Base-by-base conservation (phyloP, 257 asterid species). In the Oldenlandia corymbosa region DNA sequence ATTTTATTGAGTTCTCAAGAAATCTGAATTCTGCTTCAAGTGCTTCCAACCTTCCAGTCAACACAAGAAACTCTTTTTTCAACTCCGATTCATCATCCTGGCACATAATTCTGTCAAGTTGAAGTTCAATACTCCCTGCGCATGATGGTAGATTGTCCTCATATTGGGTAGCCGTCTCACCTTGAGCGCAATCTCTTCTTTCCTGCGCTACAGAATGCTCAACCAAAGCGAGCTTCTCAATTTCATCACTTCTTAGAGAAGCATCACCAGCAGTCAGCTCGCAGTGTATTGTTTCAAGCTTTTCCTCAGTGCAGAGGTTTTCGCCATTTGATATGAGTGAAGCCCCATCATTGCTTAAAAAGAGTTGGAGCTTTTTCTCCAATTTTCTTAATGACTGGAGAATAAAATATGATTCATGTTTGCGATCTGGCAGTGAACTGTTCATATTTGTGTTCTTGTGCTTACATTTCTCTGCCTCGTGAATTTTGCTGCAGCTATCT, bases 11-110 rank as follows among this genome's bases (percentile, higher is more conserved):
- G 57, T 78, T 61, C 76, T 79, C 75, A 28, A 81, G 71, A 72
- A 71, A 76, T 75, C 71, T 72, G 47, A 68, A 73, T 58, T 80
- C 87, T 68, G 75, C 78, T 67, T 82, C 88, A 36, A 77, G 75
- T 17, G 71, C 76, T 62, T 77, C 75, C 66, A 81, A 51, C 69
- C 85, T 82, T 61, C 65, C 66, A 45, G 64, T 73, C 63, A 79
- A 56, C 71, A 49, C 64, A 26, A 79, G 75, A 65, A 86, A 79
- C 74, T 84, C 83, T 7, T 64, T 67, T 65, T 66, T 67, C 54
- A 80, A 65, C 51, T 63, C 76, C 26, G 77, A 55, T 60, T 65
- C 81, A 32, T 65, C 60, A 76, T 72, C 71, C 63, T 39, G 34
- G 51, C 28, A 20, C 16, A 41, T 41, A 55, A 56, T 54, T 42